These are phyloP conservation scores for Nidula microcarpa DNA, from an alignment of 768 basidiomycete genomes.

Conservation along the genomic window DNA sequence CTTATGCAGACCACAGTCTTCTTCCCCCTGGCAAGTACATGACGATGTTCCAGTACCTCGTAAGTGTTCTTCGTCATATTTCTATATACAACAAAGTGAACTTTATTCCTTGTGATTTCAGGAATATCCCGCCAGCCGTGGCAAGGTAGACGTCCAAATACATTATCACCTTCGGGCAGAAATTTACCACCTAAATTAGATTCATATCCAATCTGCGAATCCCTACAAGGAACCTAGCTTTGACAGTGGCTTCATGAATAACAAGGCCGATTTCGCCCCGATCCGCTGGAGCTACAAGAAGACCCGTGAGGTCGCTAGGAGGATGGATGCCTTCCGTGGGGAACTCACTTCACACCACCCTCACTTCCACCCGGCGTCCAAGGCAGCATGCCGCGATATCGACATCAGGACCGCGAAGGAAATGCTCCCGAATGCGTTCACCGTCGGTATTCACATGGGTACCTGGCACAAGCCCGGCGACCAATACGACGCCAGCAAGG, in stretches of 20 bases:
- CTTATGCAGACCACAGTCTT: conserved; percentile 68
- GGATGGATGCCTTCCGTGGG: conserved; percentile 75
- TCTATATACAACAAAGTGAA: neutral
- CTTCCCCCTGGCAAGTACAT: conserved; percentile 72
- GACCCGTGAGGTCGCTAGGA: conserved; percentile 65
- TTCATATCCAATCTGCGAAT: conserved; percentile 57
- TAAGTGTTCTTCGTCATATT: conserved; percentile 12
- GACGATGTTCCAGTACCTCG: conserved; percentile 73
- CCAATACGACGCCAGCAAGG: conserved; percentile 47
- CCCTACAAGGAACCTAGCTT: conserved; percentile 64
- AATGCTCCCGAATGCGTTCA: conserved; percentile 55
- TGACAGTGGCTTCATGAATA: conserved; percentile 77
- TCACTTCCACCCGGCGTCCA: conserved; percentile 67
- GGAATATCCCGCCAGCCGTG: conserved; percentile 74
- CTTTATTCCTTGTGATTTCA: conserved; percentile 8
- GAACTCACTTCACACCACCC: conserved; percentile 73
- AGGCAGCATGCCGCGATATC: conserved; percentile 57
- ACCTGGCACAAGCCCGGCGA: conserved; percentile 61
- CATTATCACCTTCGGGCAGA: neutral
- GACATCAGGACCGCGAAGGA: conserved; percentile 67
- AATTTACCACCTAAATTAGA: conserved; percentile 25
- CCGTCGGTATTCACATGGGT: conserved; percentile 73
- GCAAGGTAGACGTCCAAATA: conserved; percentile 40
- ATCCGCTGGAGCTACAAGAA: conserved; percentile 79
- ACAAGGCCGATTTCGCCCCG: conserved; percentile 74